phyloP scores from a whole-genome alignment of 495 filamentous ascomycete species.

The Aspergillus egyptiacus region DNA sequence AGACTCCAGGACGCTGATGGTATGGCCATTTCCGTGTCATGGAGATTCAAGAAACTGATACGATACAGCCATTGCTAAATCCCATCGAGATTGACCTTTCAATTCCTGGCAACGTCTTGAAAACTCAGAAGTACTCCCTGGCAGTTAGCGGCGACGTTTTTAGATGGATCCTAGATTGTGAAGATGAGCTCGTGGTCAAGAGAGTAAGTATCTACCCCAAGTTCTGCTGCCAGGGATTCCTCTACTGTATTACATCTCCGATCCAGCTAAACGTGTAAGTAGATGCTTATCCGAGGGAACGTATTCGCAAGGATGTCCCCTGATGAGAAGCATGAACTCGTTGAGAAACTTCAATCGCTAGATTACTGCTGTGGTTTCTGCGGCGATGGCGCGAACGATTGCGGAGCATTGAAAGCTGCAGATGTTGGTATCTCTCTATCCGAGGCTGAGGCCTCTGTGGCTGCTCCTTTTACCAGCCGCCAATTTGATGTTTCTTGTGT shows the following conservation, averaged over 20 bases:
- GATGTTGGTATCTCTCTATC: constrained; percentile 99
- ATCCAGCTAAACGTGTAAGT: background rate
- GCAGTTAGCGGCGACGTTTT: constrained; percentile 93
- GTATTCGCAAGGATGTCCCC: constrained; percentile 98
- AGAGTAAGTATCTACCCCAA: constrained; percentile 40
- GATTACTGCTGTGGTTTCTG: constrained; percentile 97
- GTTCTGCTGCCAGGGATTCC: background rate
- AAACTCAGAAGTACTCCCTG: constrained; percentile 74
- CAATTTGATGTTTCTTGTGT: constrained; percentile 97
- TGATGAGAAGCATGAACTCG: constrained; percentile 96
- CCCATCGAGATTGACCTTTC: constrained; percentile 70
- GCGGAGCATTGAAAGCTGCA: constrained; percentile 93
- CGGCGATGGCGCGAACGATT: constrained; percentile 97
- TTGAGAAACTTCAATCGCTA: constrained; percentile 94
- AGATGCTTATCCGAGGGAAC: constrained; percentile 87
- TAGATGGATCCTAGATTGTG: constrained; percentile 91
- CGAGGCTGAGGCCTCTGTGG: constrained; percentile 96
- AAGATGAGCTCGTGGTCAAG: constrained; percentile 65
- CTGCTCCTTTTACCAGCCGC: constrained; percentile 92
- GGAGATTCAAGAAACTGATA: constrained; percentile 21
- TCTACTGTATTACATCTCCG: background rate
- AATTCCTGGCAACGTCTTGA: constrained; percentile 73
- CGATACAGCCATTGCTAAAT: constrained; percentile 58
- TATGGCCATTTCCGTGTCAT: constrained; percentile 25
- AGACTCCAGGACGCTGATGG: constrained; percentile 69